A percentile compares a stretch with the other conserved stretches of the same genome.
Conservation (phyloP, 495 filamentous ascomycete species). For the Podospora pseudocomata region DNA sequence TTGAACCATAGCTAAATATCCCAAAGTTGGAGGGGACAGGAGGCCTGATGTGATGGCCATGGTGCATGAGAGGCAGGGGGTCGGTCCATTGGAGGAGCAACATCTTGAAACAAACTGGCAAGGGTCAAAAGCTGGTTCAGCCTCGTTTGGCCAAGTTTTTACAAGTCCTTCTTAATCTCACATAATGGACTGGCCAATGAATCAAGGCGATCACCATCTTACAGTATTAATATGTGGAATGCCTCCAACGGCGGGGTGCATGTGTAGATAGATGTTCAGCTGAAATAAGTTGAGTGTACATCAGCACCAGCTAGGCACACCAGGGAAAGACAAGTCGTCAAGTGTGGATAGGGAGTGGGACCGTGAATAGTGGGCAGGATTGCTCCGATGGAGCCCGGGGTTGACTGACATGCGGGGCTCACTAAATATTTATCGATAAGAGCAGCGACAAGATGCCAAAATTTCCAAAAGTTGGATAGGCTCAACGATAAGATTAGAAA, state of each 20-base stretch:
- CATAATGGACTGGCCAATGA: conserved; percentile 7
- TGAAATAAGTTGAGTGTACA: neutral
- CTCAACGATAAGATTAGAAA: neutral
- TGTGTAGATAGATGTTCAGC: no score
- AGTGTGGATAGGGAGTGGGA: neutral
- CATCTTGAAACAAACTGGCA: conserved; percentile 20
- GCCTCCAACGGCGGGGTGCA: no score
- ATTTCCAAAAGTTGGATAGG: neutral
- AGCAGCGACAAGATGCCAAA: neutral
- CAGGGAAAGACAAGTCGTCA: neutral
- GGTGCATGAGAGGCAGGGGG: neutral
- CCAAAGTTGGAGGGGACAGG: neutral
- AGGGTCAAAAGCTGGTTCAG: neutral
- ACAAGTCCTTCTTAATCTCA: conserved; percentile 10
- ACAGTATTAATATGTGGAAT: neutral
- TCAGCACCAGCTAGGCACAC: neutral
- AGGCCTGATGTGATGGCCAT: neutral
- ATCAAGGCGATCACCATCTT: neutral
- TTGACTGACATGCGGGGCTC: neutral
- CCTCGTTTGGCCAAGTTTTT: conserved; percentile 3
- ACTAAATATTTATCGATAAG: neutral
- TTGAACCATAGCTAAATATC: neutral
- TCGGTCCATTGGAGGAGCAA: neutral
- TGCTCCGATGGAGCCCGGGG: neutral
- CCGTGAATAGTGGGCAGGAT: neutral